A percentile compares a stretch with the other conserved stretches of the same genome.
Conservation (phyloP, 768 basidiomycete species). For the Pleurotus tuoliensis region DNA sequence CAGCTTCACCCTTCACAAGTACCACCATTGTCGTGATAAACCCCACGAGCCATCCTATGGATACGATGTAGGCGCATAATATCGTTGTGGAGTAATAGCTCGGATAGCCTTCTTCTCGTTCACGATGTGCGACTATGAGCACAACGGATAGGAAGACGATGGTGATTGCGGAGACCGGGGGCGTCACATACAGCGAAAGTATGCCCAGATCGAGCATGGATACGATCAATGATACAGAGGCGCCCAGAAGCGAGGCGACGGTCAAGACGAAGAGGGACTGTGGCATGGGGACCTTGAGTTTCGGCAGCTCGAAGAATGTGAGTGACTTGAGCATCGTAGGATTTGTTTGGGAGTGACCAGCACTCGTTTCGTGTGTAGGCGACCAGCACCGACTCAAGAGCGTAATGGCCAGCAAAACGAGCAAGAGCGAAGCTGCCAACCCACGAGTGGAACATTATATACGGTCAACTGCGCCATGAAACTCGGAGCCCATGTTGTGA, state of each 20-base stretch:
- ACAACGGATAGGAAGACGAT: slow-evolving; percentile 24
- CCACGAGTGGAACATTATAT: background rate
- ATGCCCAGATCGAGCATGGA: slow-evolving; percentile 31
- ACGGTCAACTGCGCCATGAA: background rate
- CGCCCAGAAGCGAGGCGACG: slow-evolving; percentile 19
- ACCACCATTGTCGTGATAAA: slow-evolving; percentile 25
- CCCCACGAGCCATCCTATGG: slow-evolving; percentile 26
- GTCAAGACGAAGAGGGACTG: slow-evolving; percentile 25
- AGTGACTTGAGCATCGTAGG: background rate
- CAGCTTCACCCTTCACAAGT: slow-evolving; percentile 14
- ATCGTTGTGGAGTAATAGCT: slow-evolving; percentile 29
- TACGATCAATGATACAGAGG: slow-evolving; percentile 23
- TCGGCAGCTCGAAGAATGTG: background rate
- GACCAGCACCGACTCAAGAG: slow-evolving; percentile 23
- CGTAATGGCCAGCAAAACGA: slow-evolving; percentile 24
- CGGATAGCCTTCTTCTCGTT: slow-evolving; percentile 20
- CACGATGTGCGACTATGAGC: slow-evolving; percentile 21
- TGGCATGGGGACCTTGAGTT: slow-evolving; percentile 16
- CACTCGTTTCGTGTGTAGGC: slow-evolving; percentile 12
- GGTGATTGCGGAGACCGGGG: slow-evolving; percentile 25
- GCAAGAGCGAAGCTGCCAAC: background rate
- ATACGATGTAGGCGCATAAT: slow-evolving; percentile 25
- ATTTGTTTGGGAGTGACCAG: slow-evolving; percentile 10
- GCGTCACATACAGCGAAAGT: slow-evolving; percentile 29
- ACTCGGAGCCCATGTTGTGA: background rate